Evolutionary conservation across 2,329 filamentous ascomycete genomes (phyloP), one percentile per base, ranked within the genome.

Genomic region (Sporothrix brasiliensis): DNA sequence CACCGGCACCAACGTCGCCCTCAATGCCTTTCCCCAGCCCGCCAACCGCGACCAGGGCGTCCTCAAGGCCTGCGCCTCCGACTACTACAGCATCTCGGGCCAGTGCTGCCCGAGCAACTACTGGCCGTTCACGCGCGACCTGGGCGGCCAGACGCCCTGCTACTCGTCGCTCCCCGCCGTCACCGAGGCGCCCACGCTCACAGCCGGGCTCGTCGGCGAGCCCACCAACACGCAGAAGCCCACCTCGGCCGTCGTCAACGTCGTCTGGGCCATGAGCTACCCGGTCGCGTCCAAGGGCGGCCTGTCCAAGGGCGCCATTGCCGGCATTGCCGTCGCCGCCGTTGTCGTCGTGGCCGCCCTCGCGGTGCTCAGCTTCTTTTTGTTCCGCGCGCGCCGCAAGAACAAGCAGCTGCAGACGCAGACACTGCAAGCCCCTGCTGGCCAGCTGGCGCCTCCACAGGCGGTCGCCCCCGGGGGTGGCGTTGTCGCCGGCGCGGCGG

Each of bases 291-390:
- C 73, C 30, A 74, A 68, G 71, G 1, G n/a, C 34, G 75, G 79
- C 2, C 78, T 85, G 3, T 76, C 80, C 3, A 77, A 76, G 0
- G 84, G 83, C 27, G 82, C 81, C 70, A 82, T 82, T 49, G 81
- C 80, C 24, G 84, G 84, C 63, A 85, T 86, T 44, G 81, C 78
- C 50, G 78, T 85, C 3, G 83, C 78, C 6, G 77, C 76, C 68
- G 77, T 76, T 16, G 70, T 83, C 4, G 77, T 77, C 11, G 79
- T 79, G 13, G 72, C 73, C 5, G 73, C 72, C 5, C 73, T 75
- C 16, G 68, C 44, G 14, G 73, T 67, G 49, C 72, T 75, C 9
- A 71, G 69, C 21, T 69, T 76, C 66, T 74, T 72, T 58, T 52
- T 75, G 11, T 73, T 73, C 72, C 71, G 68, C 1, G 41, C 52